Evolutionary conservation across 768 basidiomycete species (phyloP).

Genomic region (Lentinula edodes): DNA sequence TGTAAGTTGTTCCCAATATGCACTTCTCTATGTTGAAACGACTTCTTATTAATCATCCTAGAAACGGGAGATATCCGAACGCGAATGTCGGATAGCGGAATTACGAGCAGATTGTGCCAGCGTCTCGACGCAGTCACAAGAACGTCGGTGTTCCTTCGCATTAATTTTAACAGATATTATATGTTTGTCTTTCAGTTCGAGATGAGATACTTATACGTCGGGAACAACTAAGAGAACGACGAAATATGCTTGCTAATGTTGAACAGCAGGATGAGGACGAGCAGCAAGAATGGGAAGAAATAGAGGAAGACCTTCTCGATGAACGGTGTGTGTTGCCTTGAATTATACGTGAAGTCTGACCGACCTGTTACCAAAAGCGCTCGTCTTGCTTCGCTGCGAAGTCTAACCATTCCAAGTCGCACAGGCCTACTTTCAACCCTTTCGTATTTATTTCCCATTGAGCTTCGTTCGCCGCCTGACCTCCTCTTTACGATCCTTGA

Average conservation of each 20-base stretch:
- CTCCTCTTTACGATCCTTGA: slow-evolving; percentile 85
- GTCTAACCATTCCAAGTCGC: slow-evolving; percentile 46
- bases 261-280: slow-evolving; percentile 32
- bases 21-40: not conserved
- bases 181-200: slow-evolving; percentile 28
- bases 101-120: slow-evolving; percentile 36
- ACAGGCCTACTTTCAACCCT: slow-evolving; percentile 66
- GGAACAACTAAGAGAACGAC: slow-evolving; percentile 38
- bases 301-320: slow-evolving; percentile 27
- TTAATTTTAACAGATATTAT: not conserved
- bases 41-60: slow-evolving; percentile 19
- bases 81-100: slow-evolving; percentile 48
- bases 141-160: slow-evolving; percentile 33
- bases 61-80: slow-evolving; percentile 68
- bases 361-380: slow-evolving; percentile 29
- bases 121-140: slow-evolving; percentile 37
- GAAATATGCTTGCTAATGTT: slow-evolving; percentile 39
- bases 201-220: slow-evolving; percentile 37
- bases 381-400: slow-evolving; percentile 39
- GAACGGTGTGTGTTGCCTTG: slow-evolving; percentile 28
- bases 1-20: slow-evolving; percentile 28
- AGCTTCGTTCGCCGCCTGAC: slow-evolving; percentile 75
- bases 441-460: slow-evolving; percentile 83
- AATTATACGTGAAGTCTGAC: slow-evolving; percentile 5
- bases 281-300: slow-evolving; percentile 15